Conservation (phyloP, 169 alveolate species). For the Plasmodium billcollinsi region DNA sequence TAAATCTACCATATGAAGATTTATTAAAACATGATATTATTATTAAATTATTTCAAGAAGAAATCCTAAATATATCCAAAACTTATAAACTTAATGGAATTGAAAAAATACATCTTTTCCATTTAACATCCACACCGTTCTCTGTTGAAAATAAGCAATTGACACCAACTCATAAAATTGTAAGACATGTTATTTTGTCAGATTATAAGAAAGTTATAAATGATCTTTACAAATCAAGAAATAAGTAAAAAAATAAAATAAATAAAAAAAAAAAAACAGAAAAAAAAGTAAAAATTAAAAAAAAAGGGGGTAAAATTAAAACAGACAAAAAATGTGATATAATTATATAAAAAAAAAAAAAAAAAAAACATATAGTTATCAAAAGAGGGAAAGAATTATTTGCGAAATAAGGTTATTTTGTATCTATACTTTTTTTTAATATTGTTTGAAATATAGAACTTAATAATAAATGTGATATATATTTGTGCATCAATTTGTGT, state of each 20-base stretch:
- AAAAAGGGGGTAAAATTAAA: too few species aligned
- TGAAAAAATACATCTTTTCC: conserved; percentile 88
- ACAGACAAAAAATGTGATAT: background rate
- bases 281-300: too few species aligned
- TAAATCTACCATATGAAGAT: conserved; percentile 67
- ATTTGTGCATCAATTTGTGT: too few species aligned
- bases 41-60: conserved; percentile 65
- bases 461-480: too few species aligned
- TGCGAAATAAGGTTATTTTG: too few species aligned
- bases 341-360: background rate
- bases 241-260: background rate
- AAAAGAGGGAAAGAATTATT: too few species aligned
- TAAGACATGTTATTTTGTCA: conserved; percentile 85
- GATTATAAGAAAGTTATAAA: conserved; percentile 79
- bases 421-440: too few species aligned
- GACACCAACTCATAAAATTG: conserved; percentile 95
- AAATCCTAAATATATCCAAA: conserved; percentile 77
- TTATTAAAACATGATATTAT: conserved; percentile 77
- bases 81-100: conserved; percentile 80
- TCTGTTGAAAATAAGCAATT: conserved; percentile 90
- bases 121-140: conserved; percentile 89
- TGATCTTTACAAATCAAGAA: conserved; percentile 78
- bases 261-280: background rate
- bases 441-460: too few species aligned
- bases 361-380: too few species aligned